Evolutionary conservation across 768 basidiomycete species (phyloP).

Genomic region (Russula brevipes): DNA sequence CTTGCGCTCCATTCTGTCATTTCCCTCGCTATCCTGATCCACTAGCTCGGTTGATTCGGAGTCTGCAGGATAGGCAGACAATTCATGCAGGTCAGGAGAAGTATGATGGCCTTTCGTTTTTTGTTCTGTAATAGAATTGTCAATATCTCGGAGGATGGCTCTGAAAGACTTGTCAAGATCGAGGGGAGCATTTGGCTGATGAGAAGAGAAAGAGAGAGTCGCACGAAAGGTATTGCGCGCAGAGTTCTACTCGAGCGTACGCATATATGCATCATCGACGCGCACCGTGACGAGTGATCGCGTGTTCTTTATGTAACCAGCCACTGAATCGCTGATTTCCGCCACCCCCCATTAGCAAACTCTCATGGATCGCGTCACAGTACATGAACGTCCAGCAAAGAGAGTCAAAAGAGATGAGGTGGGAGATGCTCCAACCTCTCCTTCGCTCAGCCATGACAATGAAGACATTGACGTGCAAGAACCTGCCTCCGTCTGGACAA

Average conservation of each 20-base stretch:
- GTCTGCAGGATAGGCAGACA: conserved; percentile 47
- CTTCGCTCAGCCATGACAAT: neutral
- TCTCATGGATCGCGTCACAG: conserved; percentile 8
- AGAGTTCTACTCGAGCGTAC: conserved; percentile 9
- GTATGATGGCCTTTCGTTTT: conserved; percentile 26
- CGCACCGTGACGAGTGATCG: neutral
- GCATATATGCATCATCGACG: conserved; percentile 4
- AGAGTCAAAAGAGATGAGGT: conserved; percentile 18
- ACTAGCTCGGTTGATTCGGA: conserved; percentile 29
- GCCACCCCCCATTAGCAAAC: neutral
- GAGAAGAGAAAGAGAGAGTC: conserved; percentile 31
- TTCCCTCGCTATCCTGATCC: conserved; percentile 33
- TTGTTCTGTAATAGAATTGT: conserved; percentile 49
- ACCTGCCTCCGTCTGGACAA: conserved; percentile 29
- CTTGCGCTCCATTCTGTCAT: conserved; percentile 45
- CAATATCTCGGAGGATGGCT: conserved; percentile 59
- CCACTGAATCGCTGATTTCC: too few relatives aligned
- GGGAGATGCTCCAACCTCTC: neutral
- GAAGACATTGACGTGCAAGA: conserved; percentile 28
- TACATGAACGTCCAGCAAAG: conserved; percentile 26
- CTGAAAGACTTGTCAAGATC: conserved; percentile 63
- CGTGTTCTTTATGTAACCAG: conserved; percentile 13
- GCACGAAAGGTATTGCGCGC: conserved; percentile 5
- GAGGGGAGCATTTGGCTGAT: conserved; percentile 54
- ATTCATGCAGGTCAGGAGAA: conserved; percentile 40